Evolutionary conservation across 371 early-diverging fungal genomes (phyloP), one percentile per base, ranked within the genome.

Genomic region (Dentiscutata heterogama): DNA sequence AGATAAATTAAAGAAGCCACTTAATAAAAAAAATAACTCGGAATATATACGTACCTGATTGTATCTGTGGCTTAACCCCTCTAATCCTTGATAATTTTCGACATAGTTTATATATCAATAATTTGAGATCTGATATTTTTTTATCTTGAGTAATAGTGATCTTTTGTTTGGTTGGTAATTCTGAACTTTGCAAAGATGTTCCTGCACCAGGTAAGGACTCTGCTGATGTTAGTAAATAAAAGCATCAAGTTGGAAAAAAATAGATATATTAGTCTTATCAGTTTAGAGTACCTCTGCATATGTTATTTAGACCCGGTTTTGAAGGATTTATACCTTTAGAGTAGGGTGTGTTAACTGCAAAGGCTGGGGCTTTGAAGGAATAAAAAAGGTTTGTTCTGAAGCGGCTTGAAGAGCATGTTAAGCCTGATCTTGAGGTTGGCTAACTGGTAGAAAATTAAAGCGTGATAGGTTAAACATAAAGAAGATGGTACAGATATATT

Each of bases 61-160:
- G 82, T 25, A 68, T 74, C 46, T 82, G 75, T 31, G 46, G 35
- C 39, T 51, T 74, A 65, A 56, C 77, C 82, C 63, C 77, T 56
- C 56, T 82, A 77, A 29, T 65, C 77, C 67, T 65, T 76, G 16
- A 77, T 82, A 29, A 82, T 82, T 42, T 76, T 65, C 10, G 67
- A 67, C 11, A 68, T 77, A 8, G 39, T 63, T 3, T 54, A 27
- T 65, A 82, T 67, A 82, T 82, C 82, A 76, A 82, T 75, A 13
- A 82, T 74, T 29, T 82, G 82, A 42, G 77, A 76, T 68, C 68
- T 64, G 77, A 67, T 65, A 80, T n/a, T 70, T 68, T 80, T 60
- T 80, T 80, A 6, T 72, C 72, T 58, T 68, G 68, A 16, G 80
- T 71, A 13, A 80, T 80, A 4, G 20, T 64, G 11, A 64, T 13